These are phyloP conservation scores for Dipsacomyces acuminosporus DNA, from an alignment of 371 early-diverging fungal genomes.

Conservation along the genomic window DNA sequence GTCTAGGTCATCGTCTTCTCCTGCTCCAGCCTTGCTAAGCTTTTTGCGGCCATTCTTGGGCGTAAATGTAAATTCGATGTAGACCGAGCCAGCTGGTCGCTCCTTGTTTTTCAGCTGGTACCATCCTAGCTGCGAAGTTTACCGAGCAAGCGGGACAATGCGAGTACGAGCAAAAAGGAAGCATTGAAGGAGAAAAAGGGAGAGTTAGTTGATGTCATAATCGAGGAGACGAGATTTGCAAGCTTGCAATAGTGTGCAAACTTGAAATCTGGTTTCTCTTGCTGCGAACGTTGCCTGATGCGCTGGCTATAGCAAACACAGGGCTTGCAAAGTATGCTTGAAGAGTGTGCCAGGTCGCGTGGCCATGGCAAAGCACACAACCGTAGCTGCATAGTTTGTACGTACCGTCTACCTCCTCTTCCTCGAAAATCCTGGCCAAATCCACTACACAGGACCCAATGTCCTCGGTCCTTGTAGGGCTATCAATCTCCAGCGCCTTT, in stretches of 20 bases:
- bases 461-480: conserved; percentile 52
- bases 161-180: not conserved
- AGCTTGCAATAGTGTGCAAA: too few species aligned
- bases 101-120: conserved; percentile 36
- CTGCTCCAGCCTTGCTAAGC: conserved; percentile 7
- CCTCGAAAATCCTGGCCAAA: conserved; percentile 54
- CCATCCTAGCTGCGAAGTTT: too few species aligned
- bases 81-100: conserved; percentile 41
- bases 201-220: not conserved
- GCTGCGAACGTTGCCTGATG: too few species aligned
- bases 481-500: conserved; percentile 25
- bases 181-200: not conserved
- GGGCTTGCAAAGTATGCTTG: too few species aligned
- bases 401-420: conserved; percentile 65
- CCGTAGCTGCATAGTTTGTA: too few species aligned
- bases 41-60: conserved; percentile 44
- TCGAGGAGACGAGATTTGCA: too few species aligned
- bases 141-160: too few species aligned
- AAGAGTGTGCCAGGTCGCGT: too few species aligned
- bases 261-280: too few species aligned
- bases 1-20: conserved; percentile 19
- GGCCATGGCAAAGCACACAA: too few species aligned
- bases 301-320: too few species aligned
- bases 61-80: conserved; percentile 45
- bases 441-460: conserved; percentile 64